Evolutionary conservation across 1,284 basidiomycete genomes (phyloP), one percentile per base, ranked within the genome.

Genomic region (Trichosporon coremiiforme): DNA sequence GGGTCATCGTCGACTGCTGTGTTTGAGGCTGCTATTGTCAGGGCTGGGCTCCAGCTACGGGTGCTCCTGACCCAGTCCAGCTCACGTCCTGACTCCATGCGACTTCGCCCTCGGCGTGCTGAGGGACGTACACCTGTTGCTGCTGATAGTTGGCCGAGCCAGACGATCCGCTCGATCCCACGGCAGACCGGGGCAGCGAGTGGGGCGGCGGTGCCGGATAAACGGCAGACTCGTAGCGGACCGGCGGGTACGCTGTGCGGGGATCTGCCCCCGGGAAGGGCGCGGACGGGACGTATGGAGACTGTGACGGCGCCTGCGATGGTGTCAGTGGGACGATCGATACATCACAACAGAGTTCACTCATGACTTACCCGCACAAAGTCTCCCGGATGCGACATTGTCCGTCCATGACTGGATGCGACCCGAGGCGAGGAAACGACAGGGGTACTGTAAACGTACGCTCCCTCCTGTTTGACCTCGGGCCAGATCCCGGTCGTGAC

Each of bases 301-400:
- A 82, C 15, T 76, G 75, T 17, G 76, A 74, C 5, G 79, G 79
- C 25, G 78, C 79, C 78, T 79, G 25, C 25, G 68, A 36, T 20
- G 10, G 66, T 31, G 68, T 25, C 55, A 41, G 53, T 35, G 33
- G 33, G 10, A 15, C 8, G 8, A 13, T 15, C 5, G 53, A 20
- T 29, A 53, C 13, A 29, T 29, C 31, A 33, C 25, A 36, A 76
- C 76, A 20, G 12, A 41, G 36, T 31, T 63, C 10, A 53, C 22
- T 8, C 2, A 53, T 53, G 55, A 69, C 74, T 73, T 47, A 74
- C 73, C 36, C 69, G 64, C 22, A 68, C 67, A 66, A 73, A 71
- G 67, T 73, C 72, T 13, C 72, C 72, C 2, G 72, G 72, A 50
- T 73, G 72, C 8, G 72, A 73, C 72, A 71, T 69, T 36, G 72